Evolutionary conservation across 495 filamentous ascomycete genomes (phyloP).

Genomic region (Pyrenopolyporus hunteri): DNA sequence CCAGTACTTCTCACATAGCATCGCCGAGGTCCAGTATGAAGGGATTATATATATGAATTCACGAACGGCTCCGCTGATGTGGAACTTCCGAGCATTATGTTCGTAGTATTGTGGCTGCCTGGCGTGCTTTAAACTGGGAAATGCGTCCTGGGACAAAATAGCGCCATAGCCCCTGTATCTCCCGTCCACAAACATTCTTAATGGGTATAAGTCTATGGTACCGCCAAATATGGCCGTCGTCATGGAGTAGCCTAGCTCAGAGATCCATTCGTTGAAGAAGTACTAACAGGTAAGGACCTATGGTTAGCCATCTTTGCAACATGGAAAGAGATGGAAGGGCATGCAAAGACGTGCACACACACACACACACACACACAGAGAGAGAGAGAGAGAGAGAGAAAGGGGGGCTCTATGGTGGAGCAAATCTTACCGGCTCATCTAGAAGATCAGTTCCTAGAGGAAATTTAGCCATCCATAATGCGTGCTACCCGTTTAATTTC

Average conservation of each 20-base stretch:
- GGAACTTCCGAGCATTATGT: neutral
- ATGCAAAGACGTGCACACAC: neutral
- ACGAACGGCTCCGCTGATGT: neutral
- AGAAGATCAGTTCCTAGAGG: neutral
- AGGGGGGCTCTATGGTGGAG: neutral
- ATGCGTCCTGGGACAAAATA: neutral
- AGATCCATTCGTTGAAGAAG: neutral
- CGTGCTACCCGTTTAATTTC: slow-evolving; percentile 6
- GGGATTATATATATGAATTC: neutral
- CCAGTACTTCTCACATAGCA: slow-evolving; percentile 16
- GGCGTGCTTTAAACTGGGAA: neutral
- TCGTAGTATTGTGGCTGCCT: neutral
- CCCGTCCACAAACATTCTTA: neutral
- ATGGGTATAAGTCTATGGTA: neutral
- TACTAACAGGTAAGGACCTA: too few relatives aligned
- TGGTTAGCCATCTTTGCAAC: too few relatives aligned
- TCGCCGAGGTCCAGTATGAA: neutral
- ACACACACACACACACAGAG: neutral
- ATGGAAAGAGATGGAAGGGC: neutral
- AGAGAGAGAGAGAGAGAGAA: neutral
- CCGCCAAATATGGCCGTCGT: neutral
- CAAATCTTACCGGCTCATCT: slow-evolving; percentile 11
- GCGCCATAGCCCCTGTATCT: neutral
- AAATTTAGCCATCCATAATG: neutral
- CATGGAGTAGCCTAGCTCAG: slow-evolving; percentile 1